phyloP scores from a whole-genome alignment of 2,329 filamentous ascomycete species.

The Aspergillus hiratsukae region DNA sequence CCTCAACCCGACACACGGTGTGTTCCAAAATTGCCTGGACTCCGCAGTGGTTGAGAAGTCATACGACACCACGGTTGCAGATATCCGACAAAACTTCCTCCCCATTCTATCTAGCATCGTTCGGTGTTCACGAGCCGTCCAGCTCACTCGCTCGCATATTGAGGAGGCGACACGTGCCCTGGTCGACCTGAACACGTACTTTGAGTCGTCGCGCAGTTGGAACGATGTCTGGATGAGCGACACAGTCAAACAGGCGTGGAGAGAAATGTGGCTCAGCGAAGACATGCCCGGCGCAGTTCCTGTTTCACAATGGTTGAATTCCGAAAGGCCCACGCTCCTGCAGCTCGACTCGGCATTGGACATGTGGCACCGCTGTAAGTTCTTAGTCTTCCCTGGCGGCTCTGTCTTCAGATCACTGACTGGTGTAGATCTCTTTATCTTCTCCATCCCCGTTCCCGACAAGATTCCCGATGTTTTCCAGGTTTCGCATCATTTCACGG shows the following conservation, averaged over 20 bases:
- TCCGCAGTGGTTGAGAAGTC: slow-evolving; percentile 48
- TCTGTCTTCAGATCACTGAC: background rate
- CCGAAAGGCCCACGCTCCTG: slow-evolving; percentile 35
- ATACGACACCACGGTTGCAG: slow-evolving; percentile 34
- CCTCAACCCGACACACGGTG: slow-evolving; percentile 49
- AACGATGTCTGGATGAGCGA: slow-evolving; percentile 47
- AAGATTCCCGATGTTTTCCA: slow-evolving; percentile 57
- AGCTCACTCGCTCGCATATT: slow-evolving; percentile 41
- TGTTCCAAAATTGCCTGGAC: slow-evolving; percentile 51
- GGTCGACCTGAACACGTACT: slow-evolving; percentile 48
- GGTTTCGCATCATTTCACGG: slow-evolving; percentile 59
- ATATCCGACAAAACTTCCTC: slow-evolving; percentile 51
- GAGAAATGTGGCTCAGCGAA: slow-evolving; percentile 45
- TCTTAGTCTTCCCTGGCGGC: background rate
- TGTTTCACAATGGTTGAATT: slow-evolving; percentile 35
- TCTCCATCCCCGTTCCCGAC: slow-evolving; percentile 54
- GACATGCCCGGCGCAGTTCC: slow-evolving; percentile 38
- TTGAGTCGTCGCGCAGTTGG: slow-evolving; percentile 47
- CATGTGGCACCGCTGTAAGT: slow-evolving; percentile 34
- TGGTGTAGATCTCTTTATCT: slow-evolving; percentile 46
- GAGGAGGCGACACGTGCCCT: slow-evolving; percentile 46
- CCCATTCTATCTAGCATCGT: slow-evolving; percentile 50
- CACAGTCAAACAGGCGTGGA: slow-evolving; percentile 43
- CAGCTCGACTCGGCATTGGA: slow-evolving; percentile 36
- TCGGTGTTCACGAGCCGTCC: slow-evolving; percentile 45